phyloP scores from a whole-genome alignment of 2,329 filamentous ascomycete species.

The Dendryphion nanum region DNA sequence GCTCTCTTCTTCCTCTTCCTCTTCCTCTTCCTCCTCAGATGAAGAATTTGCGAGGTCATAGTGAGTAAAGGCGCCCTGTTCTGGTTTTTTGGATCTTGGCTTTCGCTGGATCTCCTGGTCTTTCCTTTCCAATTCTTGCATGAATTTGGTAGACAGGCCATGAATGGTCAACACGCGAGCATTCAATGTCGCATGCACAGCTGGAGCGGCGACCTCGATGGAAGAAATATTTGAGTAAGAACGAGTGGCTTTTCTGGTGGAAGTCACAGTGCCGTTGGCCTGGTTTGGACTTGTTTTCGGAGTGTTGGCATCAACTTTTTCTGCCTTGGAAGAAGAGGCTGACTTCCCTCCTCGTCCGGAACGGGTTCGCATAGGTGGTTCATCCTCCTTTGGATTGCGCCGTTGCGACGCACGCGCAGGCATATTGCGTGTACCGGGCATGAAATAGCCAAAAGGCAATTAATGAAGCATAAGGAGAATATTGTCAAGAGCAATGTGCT shows the following conservation, averaged over 20 bases:
- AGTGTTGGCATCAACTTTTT: conserved; percentile 22
- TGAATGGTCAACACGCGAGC: conserved; percentile 33
- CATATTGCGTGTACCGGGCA: conserved; percentile 25
- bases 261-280: conserved; percentile 16
- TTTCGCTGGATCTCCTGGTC: conserved; percentile 12
- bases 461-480: conserved; percentile 5
- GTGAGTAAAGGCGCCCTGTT: conserved; percentile 2
- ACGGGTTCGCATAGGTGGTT: conserved; percentile 32
- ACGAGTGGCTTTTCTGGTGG: conserved; percentile 35
- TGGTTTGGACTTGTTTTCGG: conserved; percentile 24
- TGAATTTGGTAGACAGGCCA: conserved; percentile 33
- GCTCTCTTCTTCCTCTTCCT: conserved; percentile 16
- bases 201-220: conserved; percentile 20
- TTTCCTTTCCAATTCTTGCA: conserved; percentile 21
- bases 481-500: conserved; percentile 1
- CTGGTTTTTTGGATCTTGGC: not conserved
- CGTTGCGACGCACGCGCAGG: conserved; percentile 29
- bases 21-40: no score
- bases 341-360: conserved; percentile 31
- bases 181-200: conserved; percentile 33
- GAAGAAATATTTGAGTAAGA: conserved; percentile 35
- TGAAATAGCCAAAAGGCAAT: no score
- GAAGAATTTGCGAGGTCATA: conserved; percentile 3
- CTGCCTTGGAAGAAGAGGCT: conserved; percentile 24
- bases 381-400: conserved; percentile 30